These are phyloP conservation scores for Penicillium soppii DNA, from an alignment of 495 filamentous ascomycete genomes.

Conservation along the genomic window DNA sequence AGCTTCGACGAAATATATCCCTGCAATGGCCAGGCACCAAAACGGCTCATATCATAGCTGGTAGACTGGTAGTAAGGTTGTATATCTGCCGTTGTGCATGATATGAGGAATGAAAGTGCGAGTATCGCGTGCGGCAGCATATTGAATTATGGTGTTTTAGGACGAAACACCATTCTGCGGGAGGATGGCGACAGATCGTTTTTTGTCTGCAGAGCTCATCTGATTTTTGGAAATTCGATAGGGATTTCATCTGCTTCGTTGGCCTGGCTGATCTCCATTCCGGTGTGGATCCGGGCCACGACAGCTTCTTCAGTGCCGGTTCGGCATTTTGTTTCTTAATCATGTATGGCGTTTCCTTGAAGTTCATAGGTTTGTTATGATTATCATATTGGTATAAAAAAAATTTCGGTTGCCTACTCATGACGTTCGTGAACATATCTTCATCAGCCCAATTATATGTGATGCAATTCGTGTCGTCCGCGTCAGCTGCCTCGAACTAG, in stretches of 20 bases:
- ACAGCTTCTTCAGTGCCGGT: no score
- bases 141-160: neutral
- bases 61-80: neutral
- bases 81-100: neutral
- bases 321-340: no score
- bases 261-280: no score
- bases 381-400: no score
- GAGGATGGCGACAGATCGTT: no score
- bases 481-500: no score
- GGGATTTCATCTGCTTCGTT: neutral
- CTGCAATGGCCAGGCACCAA: conserved; percentile 39
- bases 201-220: neutral
- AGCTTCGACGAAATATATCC: conserved; percentile 36
- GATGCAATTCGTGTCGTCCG: no score
- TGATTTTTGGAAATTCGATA: neutral
- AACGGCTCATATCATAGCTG: neutral
- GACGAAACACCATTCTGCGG: neutral
- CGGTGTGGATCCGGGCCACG: neutral
- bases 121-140: neutral
- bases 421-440: no score
- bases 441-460: no score
- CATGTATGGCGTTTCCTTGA: no score
- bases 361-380: no score
- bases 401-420: no score
- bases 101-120: neutral